Base-by-base conservation (phyloP, 768 basidiomycete species). In the Rhodocollybia butyracea region DNA sequence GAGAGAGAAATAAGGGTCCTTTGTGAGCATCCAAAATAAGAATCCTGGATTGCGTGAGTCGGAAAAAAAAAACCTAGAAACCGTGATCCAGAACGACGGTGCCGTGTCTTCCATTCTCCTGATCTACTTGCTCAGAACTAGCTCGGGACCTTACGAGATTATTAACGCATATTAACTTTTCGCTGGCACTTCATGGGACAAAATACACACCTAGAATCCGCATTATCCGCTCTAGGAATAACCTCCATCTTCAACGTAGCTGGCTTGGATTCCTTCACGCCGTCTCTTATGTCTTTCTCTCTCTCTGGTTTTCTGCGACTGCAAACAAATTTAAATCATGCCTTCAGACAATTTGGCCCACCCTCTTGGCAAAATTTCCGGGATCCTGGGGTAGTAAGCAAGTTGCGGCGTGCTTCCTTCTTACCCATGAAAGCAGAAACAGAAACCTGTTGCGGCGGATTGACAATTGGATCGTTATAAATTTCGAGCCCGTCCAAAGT, bases 31-130 rank as follows among this genome's bases (percentile, higher is more conserved):
- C 43, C 26, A 27, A 15, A 11, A 24, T 3, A 17, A 22, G 0
- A 45, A 27, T 27, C 27, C n/a, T n/a, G n/a, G n/a, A n/a, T n/a
- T n/a, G 43, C 30, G 15, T 19, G 12, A 34, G 22, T 27, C n/a
- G 21, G 11, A 19, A 38, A 27, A 32, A 38, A 38, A 24, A 26
- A 24, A 22, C 24, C 10, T 12, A 50, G 48, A 50, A 50, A 50
- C 27, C 48, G 48, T 50, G 48, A 50, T 34, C 48, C 48, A 50
- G 24, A 34, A 22, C 1, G 38, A 24, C 48, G 48, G 34, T 32
- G 22, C 48, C 22, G 15, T 34, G 13, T 13, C 48, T 50, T 50
- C 48, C 48, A 50, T 48, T 34, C 46, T 29, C 41, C 41, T 43
- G 22, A 10, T 34, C 30, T 32, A 36, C 24, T 39, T 38, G 13